Percentiles rank a stretch among this genome's conserved stretches.
Evolutionary conservation across 257 asterid species (phyloP).

Genomic region (Solanum peruvianum): DNA sequence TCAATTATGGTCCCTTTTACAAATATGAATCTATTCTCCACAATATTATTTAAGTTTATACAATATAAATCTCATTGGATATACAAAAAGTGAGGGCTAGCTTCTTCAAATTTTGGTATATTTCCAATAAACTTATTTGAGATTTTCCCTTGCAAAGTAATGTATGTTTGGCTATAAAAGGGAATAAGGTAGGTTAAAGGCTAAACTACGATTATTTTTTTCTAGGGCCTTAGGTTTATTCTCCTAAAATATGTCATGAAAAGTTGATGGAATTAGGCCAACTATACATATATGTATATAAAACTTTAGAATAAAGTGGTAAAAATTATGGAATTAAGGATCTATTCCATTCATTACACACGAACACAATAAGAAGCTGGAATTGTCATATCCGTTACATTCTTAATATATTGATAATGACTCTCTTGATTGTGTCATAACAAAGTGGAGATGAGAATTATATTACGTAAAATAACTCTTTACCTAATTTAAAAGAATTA

Average conservation of each 20-base stretch:
- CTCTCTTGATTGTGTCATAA: conserved; percentile 2
- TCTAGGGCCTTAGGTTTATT: conserved; percentile 11
- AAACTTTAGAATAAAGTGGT: conserved; percentile 34
- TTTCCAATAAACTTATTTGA: not conserved
- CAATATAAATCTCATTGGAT: conserved; percentile 19
- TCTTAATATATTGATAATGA: conserved; percentile 10
- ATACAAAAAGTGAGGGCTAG: conserved; percentile 8
- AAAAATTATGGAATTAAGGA: conserved; percentile 24
- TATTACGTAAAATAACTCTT: not conserved
- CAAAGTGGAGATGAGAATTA: conserved; percentile 1
- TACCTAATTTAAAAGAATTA: not conserved
- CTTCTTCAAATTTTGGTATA: not conserved
- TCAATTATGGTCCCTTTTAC: conserved; percentile 3
- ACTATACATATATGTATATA: conserved; percentile 1
- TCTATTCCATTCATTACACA: conserved; percentile 17
- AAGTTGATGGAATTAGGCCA: conserved; percentile 20
- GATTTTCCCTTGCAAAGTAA: not conserved
- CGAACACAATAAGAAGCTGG: not conserved
- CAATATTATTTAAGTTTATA: conserved; percentile 3
- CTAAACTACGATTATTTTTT: not conserved
- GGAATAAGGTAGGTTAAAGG: conserved; percentile 8
- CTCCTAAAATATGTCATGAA: conserved; percentile 6
- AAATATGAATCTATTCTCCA: conserved; percentile 24
- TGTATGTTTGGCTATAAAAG: conserved; percentile 12
- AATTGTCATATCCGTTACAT: conserved; percentile 6